Base-by-base conservation (phyloP, 169 alveolate species). In the Eimeria maxima region DNA sequence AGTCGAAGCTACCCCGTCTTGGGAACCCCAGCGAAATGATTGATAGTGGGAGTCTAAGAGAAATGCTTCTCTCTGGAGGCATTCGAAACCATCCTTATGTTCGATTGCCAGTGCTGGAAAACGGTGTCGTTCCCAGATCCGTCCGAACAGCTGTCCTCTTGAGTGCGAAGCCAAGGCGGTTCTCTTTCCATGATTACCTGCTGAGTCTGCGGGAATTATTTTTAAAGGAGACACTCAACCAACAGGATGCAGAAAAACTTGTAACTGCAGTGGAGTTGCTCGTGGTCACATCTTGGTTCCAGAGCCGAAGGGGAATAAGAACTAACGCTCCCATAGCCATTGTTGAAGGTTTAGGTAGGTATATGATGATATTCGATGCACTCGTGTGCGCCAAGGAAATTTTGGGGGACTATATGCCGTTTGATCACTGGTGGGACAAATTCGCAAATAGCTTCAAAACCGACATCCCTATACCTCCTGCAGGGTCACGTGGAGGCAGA, bases 381-480 rank as follows among this genome's bases (percentile, higher is more conserved):
- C 20, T 78, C 44, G 44, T 78, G 8, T 78, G 42, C 20, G 24
- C 88, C 22, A 24, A 2, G 2, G 24, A 78, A 13, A 7, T 78
- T 47, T 3, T 78, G 22, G 88, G 88, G 24, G 67, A 78, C 3
- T 22, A 44, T 24, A 78, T 78, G 65, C 67, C 44, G 10, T n/a
- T 44, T 0, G 18, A 20, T 10, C 20, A 3, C 8, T 78, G 88
- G 88, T 78, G 88, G 88, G 88, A 7, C 29, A 71, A 71, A 20
- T 78, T 78, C 88, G 22, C 88, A 78, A 24, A 60, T 14, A 65
- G 74, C 74, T 65, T 65, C 42, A 24, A 65, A 7, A 65, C 74
- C 14, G 14, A 65, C 14, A 6, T 24, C 74, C 42, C 42, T 24
- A 7, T 65, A 8, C 74, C 33, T 33, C 38, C 38, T 16, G 18